Base-by-base conservation (phyloP, 331 rosid species). In the Dryas integrifolia region DNA sequence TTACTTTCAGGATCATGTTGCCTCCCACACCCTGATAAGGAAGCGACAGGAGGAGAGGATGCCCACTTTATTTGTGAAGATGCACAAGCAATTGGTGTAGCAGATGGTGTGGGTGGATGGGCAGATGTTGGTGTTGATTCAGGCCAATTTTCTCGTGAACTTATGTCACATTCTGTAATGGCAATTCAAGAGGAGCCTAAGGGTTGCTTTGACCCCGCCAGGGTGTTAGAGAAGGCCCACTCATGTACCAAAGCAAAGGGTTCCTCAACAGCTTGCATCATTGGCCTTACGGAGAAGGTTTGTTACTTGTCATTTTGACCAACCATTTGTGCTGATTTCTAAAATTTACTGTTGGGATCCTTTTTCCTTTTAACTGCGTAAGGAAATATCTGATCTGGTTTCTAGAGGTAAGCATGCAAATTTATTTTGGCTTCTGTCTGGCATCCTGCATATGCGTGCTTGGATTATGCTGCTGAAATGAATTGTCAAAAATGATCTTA, bases 91-190 rank as follows among this genome's bases (percentile, higher is more conserved):
- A 83, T 95, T 60, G 98, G 99, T 40, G 96, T 95, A 65, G 99
- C 99, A 6, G 99, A 89, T 75, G 99, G 99, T 75, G 99, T 92
- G 10, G 99, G 98, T 72, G 98, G 99, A 70, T 95, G 99, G 99
- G 99, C 99, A 38, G 98, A 95, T 65, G 94, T 92, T 78, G 99
- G 99, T 41, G 78, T 95, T 68, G 82, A 95, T 82, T 89, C 99
- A 1, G 99, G 99, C 63, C 68, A 76, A 72, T 95, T 87, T 85
- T 84, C 98, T 21, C 85, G 85, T 35, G 96, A 92, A 72, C 98
- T 95, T 73, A 85, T 95, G 87, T 85, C 88, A 57, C 72, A 88
- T 75, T 80, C 92, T 4, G 87, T 90, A 43, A 78, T 38, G 64
- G 99, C 92, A 73, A 72, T 92, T 81, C 84, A 80, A 74, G 88